Evolutionary conservation across 371 early-diverging fungal genomes (phyloP), one percentile per base, ranked within the genome.

Genomic region (Mortierella sp.): DNA sequence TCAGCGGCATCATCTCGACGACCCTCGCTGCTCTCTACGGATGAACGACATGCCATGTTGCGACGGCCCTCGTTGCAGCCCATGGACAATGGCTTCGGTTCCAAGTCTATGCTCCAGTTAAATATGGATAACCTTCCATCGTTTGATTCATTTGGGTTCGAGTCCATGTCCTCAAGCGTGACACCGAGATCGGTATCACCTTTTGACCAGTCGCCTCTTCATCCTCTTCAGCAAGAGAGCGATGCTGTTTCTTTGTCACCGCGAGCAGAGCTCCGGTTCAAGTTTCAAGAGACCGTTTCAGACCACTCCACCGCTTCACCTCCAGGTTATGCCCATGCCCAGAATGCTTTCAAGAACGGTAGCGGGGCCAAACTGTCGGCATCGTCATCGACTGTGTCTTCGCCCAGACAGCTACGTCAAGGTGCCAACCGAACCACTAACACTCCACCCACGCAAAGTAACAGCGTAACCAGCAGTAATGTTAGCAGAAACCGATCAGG

Each of bases 211-310:
- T 11, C 24, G 15, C 58, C 32, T 5, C 41, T n/a, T 37, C 43
- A 32, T 3, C 23, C 51, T 14, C 3, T 37, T 41, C 17, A 19
- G 19, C 44, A n/a, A 19, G 44, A 44, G 17, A 24, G 28, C 28
- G 39, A 23, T 47, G 46, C 17, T 24, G 34, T 42, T 4, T 64
- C 66, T 12, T 4, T 53, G 6, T 68, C 75, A 11, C 64, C 75
- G 50, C 48, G 50, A 6, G 24, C 54, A 4, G 69, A 68, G 31
- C 30, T 55, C 32, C 62, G 47, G 42, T 73, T 64, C 31, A 67
- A 68, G 23, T 68, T 73, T 56, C 64, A 60, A 0, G 75, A 75
- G 47, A 68, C 44, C 42, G 63, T 68, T 52, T 70, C 70, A 6
- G 78, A 70, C 3, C 57, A 70, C 9, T 58, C 70, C 2, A 42